These are phyloP conservation scores for Teunomyces lycoperdinae DNA, from an alignment of 805 yeast genomes.

Conservation along the genomic window DNA sequence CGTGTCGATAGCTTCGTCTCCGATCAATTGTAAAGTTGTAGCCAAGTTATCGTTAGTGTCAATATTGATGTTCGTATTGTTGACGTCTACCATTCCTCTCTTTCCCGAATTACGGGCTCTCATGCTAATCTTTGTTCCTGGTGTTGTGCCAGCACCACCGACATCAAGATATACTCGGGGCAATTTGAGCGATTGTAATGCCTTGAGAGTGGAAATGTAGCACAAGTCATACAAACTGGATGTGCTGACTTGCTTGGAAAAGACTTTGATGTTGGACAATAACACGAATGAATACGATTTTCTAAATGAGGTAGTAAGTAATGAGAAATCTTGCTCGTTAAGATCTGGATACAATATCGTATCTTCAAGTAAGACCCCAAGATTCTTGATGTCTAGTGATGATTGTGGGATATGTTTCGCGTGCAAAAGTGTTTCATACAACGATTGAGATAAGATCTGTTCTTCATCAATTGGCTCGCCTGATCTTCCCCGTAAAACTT, in stretches of 20 bases:
- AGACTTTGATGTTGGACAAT: slow-evolving; percentile 71
- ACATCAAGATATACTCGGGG: slow-evolving; percentile 67
- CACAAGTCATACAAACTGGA: slow-evolving; percentile 71
- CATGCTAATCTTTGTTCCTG: slow-evolving; percentile 49
- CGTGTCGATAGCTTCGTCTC: slow-evolving; percentile 4
- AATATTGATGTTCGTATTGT: slow-evolving; percentile 44
- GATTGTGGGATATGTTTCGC: slow-evolving; percentile 49
- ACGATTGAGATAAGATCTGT: slow-evolving; percentile 64
- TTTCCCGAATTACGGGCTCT: slow-evolving; percentile 35
- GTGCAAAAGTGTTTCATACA: slow-evolving; percentile 59
- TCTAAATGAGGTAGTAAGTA: slow-evolving; percentile 9
- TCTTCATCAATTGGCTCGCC: slow-evolving; percentile 89
- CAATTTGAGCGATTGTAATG: slow-evolving; percentile 55
- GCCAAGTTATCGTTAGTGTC: slow-evolving; percentile 40
- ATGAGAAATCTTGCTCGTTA: slow-evolving; percentile 12
- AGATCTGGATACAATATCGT: slow-evolving; percentile 26
- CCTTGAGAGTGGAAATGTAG: slow-evolving; percentile 64
- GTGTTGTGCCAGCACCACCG: slow-evolving; percentile 44
- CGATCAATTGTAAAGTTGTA: slow-evolving; percentile 33
- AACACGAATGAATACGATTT: slow-evolving; percentile 46
- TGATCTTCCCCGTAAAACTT: slow-evolving; percentile 66
- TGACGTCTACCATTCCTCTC: slow-evolving; percentile 51
- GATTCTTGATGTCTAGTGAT: slow-evolving; percentile 15
- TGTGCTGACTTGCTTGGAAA: slow-evolving; percentile 63
- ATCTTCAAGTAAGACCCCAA: slow-evolving; percentile 14